These are phyloP conservation scores for Cichorium intybus DNA, from an alignment of 140 eudicot species.

Conservation along the genomic window DNA sequence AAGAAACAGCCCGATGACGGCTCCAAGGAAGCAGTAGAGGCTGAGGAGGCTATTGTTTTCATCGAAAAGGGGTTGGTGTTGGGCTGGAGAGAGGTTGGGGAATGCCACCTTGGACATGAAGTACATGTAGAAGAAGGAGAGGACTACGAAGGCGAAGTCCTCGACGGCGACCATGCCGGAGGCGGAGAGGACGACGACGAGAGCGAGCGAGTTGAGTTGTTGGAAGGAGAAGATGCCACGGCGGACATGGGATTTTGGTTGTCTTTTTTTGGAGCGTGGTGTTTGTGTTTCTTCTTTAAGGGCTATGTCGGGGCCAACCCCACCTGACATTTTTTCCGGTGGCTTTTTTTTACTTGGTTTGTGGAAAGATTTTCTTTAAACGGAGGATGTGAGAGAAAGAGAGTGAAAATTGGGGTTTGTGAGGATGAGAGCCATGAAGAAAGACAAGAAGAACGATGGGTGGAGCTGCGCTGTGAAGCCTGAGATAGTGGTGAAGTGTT, in stretches of 20 bases:
- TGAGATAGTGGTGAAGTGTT: neutral
- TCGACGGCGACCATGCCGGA: slow-evolving; percentile 66
- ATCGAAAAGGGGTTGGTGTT: slow-evolving; percentile 34
- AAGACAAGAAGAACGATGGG: neutral
- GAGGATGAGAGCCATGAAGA: slow-evolving; percentile 25
- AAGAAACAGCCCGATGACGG: slow-evolving; percentile 54
- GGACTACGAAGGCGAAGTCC: slow-evolving; percentile 51
- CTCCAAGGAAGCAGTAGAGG: slow-evolving; percentile 40
- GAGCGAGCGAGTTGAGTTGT: slow-evolving; percentile 63
- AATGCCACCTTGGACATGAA: slow-evolving; percentile 65
- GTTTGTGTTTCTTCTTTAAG: slow-evolving; percentile 23
- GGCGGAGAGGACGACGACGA: slow-evolving; percentile 61
- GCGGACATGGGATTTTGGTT: slow-evolving; percentile 10
- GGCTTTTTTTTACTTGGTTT: neutral
- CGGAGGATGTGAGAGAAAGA: neutral
- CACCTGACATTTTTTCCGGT: slow-evolving; percentile 53
- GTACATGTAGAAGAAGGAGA: slow-evolving; percentile 60
- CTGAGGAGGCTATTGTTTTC: slow-evolving; percentile 29
- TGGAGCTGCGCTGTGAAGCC: neutral
- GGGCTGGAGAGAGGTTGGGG: slow-evolving; percentile 30
- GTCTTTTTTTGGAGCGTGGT: neutral
- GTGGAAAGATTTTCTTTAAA: neutral
- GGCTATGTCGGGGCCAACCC: slow-evolving; percentile 51
- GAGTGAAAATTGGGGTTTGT: slow-evolving; percentile 24
- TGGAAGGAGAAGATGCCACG: slow-evolving; percentile 43